phyloP scores from a whole-genome alignment of 2,329 filamentous ascomycete genomes.

The Penicillium glabrum region DNA sequence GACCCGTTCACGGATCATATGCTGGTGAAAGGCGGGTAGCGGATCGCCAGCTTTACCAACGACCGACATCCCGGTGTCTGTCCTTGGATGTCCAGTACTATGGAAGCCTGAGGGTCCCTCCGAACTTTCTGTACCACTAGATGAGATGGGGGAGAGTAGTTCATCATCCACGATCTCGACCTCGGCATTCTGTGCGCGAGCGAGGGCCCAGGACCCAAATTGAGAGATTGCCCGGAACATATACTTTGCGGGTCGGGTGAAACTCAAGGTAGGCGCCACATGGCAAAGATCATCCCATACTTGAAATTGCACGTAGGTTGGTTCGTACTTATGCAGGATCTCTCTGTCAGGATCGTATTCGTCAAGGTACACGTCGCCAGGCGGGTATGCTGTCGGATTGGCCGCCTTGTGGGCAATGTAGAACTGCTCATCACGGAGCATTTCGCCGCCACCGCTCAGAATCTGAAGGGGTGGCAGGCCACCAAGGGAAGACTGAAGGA shows the following conservation, averaged over 20 bases:
- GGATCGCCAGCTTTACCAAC: slow-evolving; percentile 86
- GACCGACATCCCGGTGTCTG: slow-evolving; percentile 31
- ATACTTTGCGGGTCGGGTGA: slow-evolving; percentile 91
- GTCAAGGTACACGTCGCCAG: slow-evolving; percentile 62
- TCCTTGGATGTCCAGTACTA: background rate
- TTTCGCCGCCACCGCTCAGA: slow-evolving; percentile 82
- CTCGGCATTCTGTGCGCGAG: slow-evolving; percentile 72
- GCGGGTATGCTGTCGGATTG: slow-evolving; percentile 74
- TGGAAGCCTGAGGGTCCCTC: background rate
- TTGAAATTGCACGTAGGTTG: slow-evolving; percentile 90
- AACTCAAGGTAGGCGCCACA: slow-evolving; percentile 88
- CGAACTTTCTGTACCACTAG: slow-evolving; percentile 32
- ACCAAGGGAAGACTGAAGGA: slow-evolving; percentile 83
- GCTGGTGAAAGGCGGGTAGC: slow-evolving; percentile 72
- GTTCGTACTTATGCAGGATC: slow-evolving; percentile 65
- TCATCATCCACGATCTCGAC: slow-evolving; percentile 84
- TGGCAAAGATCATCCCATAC: slow-evolving; percentile 97
- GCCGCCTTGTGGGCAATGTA: slow-evolving; percentile 94
- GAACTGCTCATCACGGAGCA: slow-evolving; percentile 90
- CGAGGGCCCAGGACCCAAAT: slow-evolving; percentile 88
- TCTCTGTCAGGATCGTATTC: slow-evolving; percentile 58
- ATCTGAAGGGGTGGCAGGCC: slow-evolving; percentile 86
- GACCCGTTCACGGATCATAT: slow-evolving; percentile 91
- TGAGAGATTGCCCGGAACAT: slow-evolving; percentile 94
- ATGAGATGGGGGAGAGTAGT: slow-evolving; percentile 72